Conservation (phyloP, 1,139 yeast genomes). For the Candida sojae region DNA sequence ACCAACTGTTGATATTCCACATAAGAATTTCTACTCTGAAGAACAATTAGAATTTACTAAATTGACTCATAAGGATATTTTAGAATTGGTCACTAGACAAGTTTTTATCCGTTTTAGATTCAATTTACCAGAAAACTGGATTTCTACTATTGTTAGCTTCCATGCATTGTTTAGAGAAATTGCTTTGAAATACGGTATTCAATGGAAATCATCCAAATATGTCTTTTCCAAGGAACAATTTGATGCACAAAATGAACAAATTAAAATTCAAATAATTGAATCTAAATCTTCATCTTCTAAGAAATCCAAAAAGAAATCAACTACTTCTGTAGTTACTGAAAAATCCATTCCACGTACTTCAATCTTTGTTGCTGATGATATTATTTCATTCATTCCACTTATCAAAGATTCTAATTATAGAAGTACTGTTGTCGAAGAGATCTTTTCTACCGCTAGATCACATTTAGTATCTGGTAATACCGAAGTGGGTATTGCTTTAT, state of each 20-base stretch:
- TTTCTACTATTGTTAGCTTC: conserved; percentile 29
- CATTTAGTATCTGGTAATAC: conserved; percentile 34
- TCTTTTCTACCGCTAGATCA: conserved; percentile 70
- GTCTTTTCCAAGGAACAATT: conserved; percentile 49
- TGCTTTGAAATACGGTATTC: conserved; percentile 81
- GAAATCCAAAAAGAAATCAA: conserved; percentile 36
- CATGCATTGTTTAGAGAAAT: conserved; percentile 67
- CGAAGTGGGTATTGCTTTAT: conserved; percentile 55
- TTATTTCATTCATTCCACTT: conserved; percentile 69
- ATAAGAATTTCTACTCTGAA: conserved; percentile 43
- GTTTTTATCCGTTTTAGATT: conserved; percentile 66
- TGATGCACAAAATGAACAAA: conserved; percentile 28
- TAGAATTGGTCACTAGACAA: conserved; percentile 47
- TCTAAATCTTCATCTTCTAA: conserved; percentile 15
- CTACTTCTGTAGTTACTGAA: conserved; percentile 25
- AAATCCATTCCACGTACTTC: conserved; percentile 26
- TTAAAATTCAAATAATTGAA: conserved; percentile 18
- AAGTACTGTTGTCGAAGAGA: conserved; percentile 72
- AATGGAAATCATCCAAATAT: conserved; percentile 66
- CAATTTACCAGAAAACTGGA: conserved; percentile 53
- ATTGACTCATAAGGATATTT: conserved; percentile 47
- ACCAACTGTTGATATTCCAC: conserved; percentile 48
- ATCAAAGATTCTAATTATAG: conserved; percentile 70
- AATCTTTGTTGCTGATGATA: conserved; percentile 60
- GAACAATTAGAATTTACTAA: conserved; percentile 46